phyloP scores from a whole-genome alignment of 768 basidiomycete species.

The Clathrus columnatus region DNA sequence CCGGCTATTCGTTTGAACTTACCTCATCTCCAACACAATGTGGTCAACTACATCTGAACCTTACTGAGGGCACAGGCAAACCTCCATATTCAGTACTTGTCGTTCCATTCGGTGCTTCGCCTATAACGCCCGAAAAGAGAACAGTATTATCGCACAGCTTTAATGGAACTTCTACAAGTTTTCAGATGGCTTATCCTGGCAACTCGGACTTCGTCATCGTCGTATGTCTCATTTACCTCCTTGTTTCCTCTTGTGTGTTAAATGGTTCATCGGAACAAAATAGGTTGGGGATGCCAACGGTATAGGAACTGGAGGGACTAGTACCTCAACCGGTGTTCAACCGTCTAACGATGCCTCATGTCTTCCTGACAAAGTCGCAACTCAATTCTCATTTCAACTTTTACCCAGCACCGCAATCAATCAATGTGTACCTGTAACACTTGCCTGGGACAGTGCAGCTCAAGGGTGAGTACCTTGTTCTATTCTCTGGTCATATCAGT shows the following conservation, averaged over 20 bases:
- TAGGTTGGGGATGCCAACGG: slow-evolving; percentile 52
- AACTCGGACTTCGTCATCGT: slow-evolving; percentile 57
- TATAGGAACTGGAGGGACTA: slow-evolving; percentile 72
- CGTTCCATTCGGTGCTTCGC: slow-evolving; percentile 56
- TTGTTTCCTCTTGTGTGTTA: neutral
- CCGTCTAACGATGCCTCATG: slow-evolving; percentile 47
- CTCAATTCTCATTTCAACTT: slow-evolving; percentile 53
- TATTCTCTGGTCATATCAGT: neutral
- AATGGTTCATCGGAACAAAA: too few species aligned
- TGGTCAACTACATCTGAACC: slow-evolving; percentile 46
- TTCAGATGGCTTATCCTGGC: slow-evolving; percentile 55
- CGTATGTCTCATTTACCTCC: neutral
- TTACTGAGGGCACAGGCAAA: slow-evolving; percentile 45
- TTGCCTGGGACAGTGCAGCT: slow-evolving; percentile 53
- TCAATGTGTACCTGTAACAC: slow-evolving; percentile 52
- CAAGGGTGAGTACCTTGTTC: slow-evolving; percentile 37
- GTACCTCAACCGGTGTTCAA: slow-evolving; percentile 49
- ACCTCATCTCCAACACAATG: slow-evolving; percentile 54
- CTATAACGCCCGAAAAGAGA: slow-evolving; percentile 58
- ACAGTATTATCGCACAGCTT: slow-evolving; percentile 51
- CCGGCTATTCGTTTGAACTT: slow-evolving; percentile 36
- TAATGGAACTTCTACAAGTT: slow-evolving; percentile 30
- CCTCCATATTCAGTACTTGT: slow-evolving; percentile 64
- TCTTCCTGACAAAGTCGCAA: slow-evolving; percentile 44
- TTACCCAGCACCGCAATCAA: slow-evolving; percentile 54